Base-by-base conservation (phyloP, 192 early-diverging fungal genomes). In the Coemansia sp. region DNA sequence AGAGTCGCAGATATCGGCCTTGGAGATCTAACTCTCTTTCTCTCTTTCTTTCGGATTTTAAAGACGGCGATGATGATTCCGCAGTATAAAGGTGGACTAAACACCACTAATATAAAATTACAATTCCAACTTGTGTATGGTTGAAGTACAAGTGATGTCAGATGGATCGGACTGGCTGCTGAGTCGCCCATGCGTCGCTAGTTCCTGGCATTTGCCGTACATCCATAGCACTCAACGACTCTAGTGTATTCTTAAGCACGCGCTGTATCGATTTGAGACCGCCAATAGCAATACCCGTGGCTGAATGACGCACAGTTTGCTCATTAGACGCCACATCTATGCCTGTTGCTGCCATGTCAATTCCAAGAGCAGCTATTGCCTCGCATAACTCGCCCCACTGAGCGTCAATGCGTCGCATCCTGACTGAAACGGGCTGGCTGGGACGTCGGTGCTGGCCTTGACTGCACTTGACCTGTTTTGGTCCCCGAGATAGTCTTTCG, bases 191-290 rank as follows among this genome's bases (percentile, higher is more conserved):
- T 36, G 9, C 5, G 15, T 34, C 15, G 29, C 61, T 62, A 55
- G 44, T 34, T 34, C 39, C 19, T 17, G 38, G 38, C 17, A 56
- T 4, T 55, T 17, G 29, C 60, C 34, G 10, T 9, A 41, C 51
- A 56, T 63, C 17, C 8, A 38, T 56, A 34, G 34, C 41, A 20
- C 50, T 31, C 15, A 76, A 22, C 34, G 74, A 61, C 15, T 66
- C 64, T 0, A 69, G 50, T 1, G 68, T 70, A 17, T 48, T 48
- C 41, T 70, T 76, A 9, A 76, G 60, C 1, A 70, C 63, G 13
- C 68, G 63, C 50, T 76, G 74, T 10, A 76, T 70, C 8, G 69
- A 61, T 50, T 76, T 76, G 40, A 76, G 36, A 19, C 74, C 68
- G 36, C 65, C 74, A 31, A 68, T 42, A 59, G 67, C 51, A 56